phyloP scores from a whole-genome alignment of 179 eudicot species.

The Gypsophila paniculata region DNA sequence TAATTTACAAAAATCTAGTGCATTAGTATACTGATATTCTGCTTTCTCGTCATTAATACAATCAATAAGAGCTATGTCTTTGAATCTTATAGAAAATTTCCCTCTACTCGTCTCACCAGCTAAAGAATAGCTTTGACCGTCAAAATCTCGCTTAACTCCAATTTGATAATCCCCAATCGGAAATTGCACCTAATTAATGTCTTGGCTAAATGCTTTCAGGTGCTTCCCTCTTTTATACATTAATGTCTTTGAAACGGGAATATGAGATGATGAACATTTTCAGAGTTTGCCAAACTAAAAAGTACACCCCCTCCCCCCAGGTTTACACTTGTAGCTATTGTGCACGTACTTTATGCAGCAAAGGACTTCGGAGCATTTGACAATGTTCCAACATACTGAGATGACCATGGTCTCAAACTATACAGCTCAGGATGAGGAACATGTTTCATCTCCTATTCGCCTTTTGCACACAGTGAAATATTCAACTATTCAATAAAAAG shows the following conservation, averaged over 20 bases:
- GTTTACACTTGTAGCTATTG: neutral
- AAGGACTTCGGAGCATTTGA: neutral
- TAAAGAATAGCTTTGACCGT: neutral
- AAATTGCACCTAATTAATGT: too few relatives aligned
- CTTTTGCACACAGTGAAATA: neutral
- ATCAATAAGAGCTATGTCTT: neutral
- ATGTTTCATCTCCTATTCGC: neutral
- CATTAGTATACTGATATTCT: too few relatives aligned
- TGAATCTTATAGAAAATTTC: neutral
- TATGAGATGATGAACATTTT: neutral
- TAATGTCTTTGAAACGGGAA: neutral
- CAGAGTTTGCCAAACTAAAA: neutral
- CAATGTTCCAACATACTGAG: conserved; percentile 11
- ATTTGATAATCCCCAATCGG: neutral
- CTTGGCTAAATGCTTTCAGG: neutral
- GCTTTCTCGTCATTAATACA: too few relatives aligned
- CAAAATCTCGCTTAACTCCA: neutral
- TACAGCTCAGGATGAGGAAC: neutral
- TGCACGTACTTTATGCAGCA: neutral
- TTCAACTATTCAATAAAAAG: neutral
- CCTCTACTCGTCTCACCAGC: neutral
- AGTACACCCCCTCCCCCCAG: neutral
- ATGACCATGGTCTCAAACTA: conserved; percentile 3
- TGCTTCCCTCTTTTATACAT: neutral
- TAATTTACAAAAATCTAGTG: neutral